These are phyloP conservation scores for Scheffersomyces segobiensis DNA, from an alignment of 1,139 yeast genomes.

Conservation along the genomic window DNA sequence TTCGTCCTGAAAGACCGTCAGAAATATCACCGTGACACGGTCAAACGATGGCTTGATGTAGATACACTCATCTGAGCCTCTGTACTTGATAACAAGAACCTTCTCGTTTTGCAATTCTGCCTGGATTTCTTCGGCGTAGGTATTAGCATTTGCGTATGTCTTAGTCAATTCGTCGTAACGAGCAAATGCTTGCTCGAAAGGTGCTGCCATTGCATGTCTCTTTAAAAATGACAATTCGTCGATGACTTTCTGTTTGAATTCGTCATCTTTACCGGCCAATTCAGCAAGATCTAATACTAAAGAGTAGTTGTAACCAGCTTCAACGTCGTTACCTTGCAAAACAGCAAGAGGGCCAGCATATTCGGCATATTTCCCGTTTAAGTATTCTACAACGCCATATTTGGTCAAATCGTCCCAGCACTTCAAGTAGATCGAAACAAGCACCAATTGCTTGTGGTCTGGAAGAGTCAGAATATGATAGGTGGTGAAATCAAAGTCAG, in stretches of 20 bases:
- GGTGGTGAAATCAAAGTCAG: slow-evolving; percentile 95
- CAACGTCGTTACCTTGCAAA: slow-evolving; percentile 40
- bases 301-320: slow-evolving; percentile 82
- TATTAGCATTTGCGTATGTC: slow-evolving; percentile 46
- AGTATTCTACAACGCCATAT: slow-evolving; percentile 60
- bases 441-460: slow-evolving; percentile 61
- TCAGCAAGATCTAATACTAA: slow-evolving; percentile 62
- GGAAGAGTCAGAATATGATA: slow-evolving; percentile 84
- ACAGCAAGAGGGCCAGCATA: slow-evolving; percentile 31
- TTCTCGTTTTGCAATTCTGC: slow-evolving; percentile 50
- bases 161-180: slow-evolving; percentile 73
- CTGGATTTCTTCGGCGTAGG: slow-evolving; percentile 55
- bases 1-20: slow-evolving; percentile 93
- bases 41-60: slow-evolving; percentile 91
- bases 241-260: slow-evolving; percentile 51
- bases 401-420: slow-evolving; percentile 72
- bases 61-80: slow-evolving; percentile 85
- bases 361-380: slow-evolving; percentile 38
- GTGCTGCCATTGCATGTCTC: slow-evolving; percentile 88
- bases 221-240: slow-evolving; percentile 72
- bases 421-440: slow-evolving; percentile 71
- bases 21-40: slow-evolving; percentile 93
- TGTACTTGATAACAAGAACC: slow-evolving; percentile 76
- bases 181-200: slow-evolving; percentile 82
- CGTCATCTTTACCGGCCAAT: slow-evolving; percentile 42